A percentile compares a stretch with the other conserved stretches of the same genome.
These are phyloP conservation scores for Seminavis robusta DNA, from an alignment of 108 stramenopile genomes.

Conservation along the genomic window DNA sequence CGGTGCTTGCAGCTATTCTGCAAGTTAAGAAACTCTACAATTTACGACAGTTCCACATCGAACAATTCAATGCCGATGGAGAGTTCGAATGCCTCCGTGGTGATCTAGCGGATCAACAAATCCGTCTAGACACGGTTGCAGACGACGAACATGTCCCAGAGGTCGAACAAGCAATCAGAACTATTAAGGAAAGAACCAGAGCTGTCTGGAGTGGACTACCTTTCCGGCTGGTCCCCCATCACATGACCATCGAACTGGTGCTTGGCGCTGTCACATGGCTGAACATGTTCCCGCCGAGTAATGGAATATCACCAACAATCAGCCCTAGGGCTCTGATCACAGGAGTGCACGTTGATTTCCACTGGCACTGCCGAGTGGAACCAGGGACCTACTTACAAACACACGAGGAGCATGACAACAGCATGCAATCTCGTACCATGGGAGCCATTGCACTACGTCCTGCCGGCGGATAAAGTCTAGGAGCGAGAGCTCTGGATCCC, in stretches of 20 bases:
- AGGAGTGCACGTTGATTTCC: slow-evolving; percentile 12
- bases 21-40: too few relatives aligned
- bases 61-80: too few relatives aligned
- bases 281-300: slow-evolving; percentile 24
- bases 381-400: slow-evolving; percentile 37
- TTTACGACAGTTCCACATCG: too few relatives aligned
- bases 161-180: slow-evolving; percentile 25
- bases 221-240: slow-evolving; percentile 17
- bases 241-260: slow-evolving; percentile 17
- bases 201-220: slow-evolving; percentile 23
- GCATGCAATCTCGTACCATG: slow-evolving; percentile 15
- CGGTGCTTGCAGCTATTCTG: too few relatives aligned
- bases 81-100: too few relatives aligned
- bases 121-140: background rate
- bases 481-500: too few relatives aligned
- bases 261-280: slow-evolving; percentile 11
- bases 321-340: slow-evolving; percentile 28
- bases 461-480: too few relatives aligned
- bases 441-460: slow-evolving; percentile 27
- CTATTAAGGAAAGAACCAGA: slow-evolving; percentile 38
- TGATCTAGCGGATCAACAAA: too few relatives aligned
- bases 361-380: slow-evolving; percentile 21
- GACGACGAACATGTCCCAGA: slow-evolving; percentile 32
- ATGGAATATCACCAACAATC: slow-evolving; percentile 27
- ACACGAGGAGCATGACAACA: slow-evolving; percentile 32